These are phyloP conservation scores for Nicotiana sylvestris DNA, from an alignment of 257 asterid species.

Conservation along the genomic window DNA sequence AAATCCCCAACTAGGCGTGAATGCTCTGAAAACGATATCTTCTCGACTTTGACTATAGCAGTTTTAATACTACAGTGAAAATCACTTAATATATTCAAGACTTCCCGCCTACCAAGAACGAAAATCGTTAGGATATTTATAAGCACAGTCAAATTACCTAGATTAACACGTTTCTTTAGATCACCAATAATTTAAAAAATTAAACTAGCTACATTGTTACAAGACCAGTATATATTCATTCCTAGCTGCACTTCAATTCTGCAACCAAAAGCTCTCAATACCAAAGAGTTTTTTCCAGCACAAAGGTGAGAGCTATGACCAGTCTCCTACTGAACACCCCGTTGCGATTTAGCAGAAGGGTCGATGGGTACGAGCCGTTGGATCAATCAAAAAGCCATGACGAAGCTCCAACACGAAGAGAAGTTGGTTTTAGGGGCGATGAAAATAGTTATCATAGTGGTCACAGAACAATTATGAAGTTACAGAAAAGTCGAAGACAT, in stretches of 20 bases:
- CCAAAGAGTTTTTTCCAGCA: too few species aligned
- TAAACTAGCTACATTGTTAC: background rate
- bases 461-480: conserved; percentile 29
- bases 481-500: conserved; percentile 20
- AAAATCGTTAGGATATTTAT: background rate
- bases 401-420: background rate
- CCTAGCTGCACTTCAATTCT: background rate
- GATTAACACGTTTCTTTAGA: background rate
- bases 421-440: background rate
- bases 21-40: background rate
- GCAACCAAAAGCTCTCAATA: background rate
- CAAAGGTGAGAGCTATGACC: conserved; percentile 15
- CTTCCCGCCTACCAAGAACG: background rate
- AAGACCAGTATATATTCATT: background rate
- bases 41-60: conserved; percentile 4
- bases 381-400: background rate
- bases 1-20: background rate
- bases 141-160: background rate
- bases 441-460: conserved; percentile 8
- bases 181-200: background rate
- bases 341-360: conserved; percentile 25
- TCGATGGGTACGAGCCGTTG: conserved; percentile 11
- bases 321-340: conserved; percentile 34
- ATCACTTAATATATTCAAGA: background rate
- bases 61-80: background rate